phyloP scores from a whole-genome alignment of 768 basidiomycete genomes.

The Lenzites betulinus region DNA sequence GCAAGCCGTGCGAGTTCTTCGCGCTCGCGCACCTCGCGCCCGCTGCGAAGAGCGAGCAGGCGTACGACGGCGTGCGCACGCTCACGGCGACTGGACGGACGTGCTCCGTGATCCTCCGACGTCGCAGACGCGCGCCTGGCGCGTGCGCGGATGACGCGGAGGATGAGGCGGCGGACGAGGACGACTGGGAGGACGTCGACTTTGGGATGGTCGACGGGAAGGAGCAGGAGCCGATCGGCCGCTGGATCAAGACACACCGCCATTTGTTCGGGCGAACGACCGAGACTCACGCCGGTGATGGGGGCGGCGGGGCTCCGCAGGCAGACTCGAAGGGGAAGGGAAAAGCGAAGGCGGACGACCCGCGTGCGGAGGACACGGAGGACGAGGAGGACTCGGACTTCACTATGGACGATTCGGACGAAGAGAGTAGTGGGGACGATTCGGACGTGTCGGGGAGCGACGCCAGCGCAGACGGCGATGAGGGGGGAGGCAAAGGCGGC shows the following conservation, averaged over 20 bases:
- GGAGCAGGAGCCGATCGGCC: conserved; percentile 64
- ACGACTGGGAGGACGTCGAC: conserved; percentile 56
- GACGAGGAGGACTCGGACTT: conserved; percentile 38
- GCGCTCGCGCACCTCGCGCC: conserved; percentile 53
- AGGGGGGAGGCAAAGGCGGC: conserved; percentile 30
- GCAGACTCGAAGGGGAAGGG: conserved; percentile 5
- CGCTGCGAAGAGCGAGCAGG: conserved; percentile 39
- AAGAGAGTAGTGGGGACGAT: conserved; percentile 13
- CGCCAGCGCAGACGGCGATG: conserved; percentile 21
- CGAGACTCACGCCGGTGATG: neutral
- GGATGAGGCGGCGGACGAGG: conserved; percentile 46
- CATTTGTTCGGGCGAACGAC: conserved; percentile 50
- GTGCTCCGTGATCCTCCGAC: conserved; percentile 56
- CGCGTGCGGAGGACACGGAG: conserved; percentile 28
- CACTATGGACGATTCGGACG: conserved; percentile 23
- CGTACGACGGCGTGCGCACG: conserved; percentile 47
- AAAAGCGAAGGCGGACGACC: conserved; percentile 19
- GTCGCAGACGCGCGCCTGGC: conserved; percentile 28
- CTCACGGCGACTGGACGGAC: conserved; percentile 67
- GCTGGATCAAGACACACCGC: conserved; percentile 63
- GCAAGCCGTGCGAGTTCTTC: conserved; percentile 80
- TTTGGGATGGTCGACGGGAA: conserved; percentile 73
- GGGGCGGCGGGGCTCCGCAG: conserved; percentile 4
- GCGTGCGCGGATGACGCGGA: conserved; percentile 25
- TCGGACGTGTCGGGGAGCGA: conserved; percentile 40